Evolutionary conservation across 2,329 filamentous ascomycete genomes (phyloP).

Genomic region (Remersonia thermophila): DNA sequence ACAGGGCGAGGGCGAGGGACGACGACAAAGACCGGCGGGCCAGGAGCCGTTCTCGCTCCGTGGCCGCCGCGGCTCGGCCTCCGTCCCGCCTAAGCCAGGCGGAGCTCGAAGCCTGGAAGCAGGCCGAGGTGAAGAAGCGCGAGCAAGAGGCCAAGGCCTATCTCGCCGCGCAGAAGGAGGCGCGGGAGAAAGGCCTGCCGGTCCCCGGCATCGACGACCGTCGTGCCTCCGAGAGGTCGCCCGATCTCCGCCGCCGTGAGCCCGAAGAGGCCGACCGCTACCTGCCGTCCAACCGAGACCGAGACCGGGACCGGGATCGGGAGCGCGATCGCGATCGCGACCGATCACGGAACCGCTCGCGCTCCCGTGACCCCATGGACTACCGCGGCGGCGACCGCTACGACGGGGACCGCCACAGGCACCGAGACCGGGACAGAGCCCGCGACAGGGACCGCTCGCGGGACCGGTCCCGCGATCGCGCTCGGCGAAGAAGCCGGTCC

Average conservation of each 20-base stretch:
- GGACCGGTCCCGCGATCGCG: constrained; percentile 6
- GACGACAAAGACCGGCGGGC: constrained; percentile 19
- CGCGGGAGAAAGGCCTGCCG: constrained; percentile 45
- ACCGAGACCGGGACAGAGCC: constrained; percentile 11
- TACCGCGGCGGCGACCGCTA: constrained; percentile 9
- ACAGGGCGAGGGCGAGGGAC: constrained; percentile 15
- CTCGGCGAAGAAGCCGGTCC: constrained; percentile 1
- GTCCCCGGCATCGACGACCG: constrained; percentile 46
- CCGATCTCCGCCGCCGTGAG: constrained; percentile 29
- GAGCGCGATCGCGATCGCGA: constrained; percentile 13
- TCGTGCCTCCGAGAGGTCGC: constrained; percentile 31
- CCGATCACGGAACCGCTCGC: too few relatives aligned
- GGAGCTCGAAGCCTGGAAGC: constrained; percentile 45
- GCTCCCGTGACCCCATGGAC: constrained; percentile 9
- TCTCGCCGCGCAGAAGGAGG: constrained; percentile 48
- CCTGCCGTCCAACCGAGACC: constrained; percentile 6
- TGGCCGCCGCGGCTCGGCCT: constrained; percentile 24
- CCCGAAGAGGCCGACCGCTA: constrained; percentile 16
- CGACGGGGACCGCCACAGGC: constrained; percentile 19
- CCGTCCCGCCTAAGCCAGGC: constrained; percentile 32
- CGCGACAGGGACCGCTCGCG: constrained; percentile 21
- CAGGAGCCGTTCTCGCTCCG: constrained; percentile 33
- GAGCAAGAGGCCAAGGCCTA: constrained; percentile 54
- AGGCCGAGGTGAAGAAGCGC: constrained; percentile 48
- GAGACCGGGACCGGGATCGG: constrained; percentile 19